Base-by-base conservation (phyloP, 2,329 filamentous ascomycete genomes). In the Massarina eburnea region DNA sequence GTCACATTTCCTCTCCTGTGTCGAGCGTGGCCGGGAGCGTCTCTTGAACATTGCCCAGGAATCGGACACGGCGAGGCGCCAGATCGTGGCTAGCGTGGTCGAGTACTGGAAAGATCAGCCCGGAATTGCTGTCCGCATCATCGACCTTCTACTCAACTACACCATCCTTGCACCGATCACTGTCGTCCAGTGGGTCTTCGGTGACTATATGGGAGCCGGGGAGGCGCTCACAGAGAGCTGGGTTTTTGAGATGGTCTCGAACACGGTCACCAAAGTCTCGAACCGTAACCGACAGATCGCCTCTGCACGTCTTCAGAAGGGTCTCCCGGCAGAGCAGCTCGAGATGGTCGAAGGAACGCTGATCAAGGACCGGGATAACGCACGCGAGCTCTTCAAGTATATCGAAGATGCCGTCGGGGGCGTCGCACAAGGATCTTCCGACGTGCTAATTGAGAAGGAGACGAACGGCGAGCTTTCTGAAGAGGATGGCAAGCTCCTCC, bases 111-210 rank as follows among this genome's bases (percentile, higher is more conserved):
- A 82, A 37, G 86, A 92, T 24, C 92, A 99, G 61, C 91, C 92
- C 0, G 94, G 94, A 48, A 86, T 95, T 34, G 94, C 91, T 3
- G 83, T 97, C 57, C 89, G 88, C 58, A 95, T 99, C 59, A 81
- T 97, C 47, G 92, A 97, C 76, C 97, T 97, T 72, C 81, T 99
- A 4, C 85, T 99, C 58, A 99, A 97, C 74, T 99, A 96, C 74
- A 91, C 89, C 12, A 96, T 99, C 59, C 79, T 99, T 27, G 91
- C 87, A 8, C 94, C 94, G 0, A 77, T 84, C 46, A 86, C 85
- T 14, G 91, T 99, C 21, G 81, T 96, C 38, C 85, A 95, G 62
- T 99, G 94, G 94, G 89, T 89, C 1, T 78, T 99, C 10, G 78
- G 83, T 24, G 83, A 89, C 51, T 77, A 77, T 51, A 72, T 84